Percentiles rank a stretch among this genome's conserved stretches.
Evolutionary conservation across 345 rosid species (phyloP).

Genomic region (Turritis glabra): DNA sequence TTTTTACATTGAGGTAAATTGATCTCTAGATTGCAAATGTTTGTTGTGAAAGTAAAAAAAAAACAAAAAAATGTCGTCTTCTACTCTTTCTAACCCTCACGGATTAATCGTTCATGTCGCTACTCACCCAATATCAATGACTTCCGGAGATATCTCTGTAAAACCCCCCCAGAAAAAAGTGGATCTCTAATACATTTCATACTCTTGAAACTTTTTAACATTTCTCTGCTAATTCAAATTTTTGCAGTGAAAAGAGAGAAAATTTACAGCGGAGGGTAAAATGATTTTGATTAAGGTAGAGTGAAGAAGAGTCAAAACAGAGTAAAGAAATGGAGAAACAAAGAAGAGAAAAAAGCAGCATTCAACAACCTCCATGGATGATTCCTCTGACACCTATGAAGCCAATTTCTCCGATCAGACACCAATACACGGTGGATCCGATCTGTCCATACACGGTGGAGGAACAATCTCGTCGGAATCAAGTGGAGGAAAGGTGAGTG

Average conservation of each 20-base stretch:
- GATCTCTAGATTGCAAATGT: not conserved
- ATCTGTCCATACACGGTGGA: constrained; percentile 22
- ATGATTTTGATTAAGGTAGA: constrained; percentile 1
- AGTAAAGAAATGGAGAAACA: constrained; percentile 27
- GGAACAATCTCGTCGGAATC: constrained; percentile 32
- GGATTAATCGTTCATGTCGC: constrained; percentile 3
- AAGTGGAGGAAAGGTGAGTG: constrained; percentile 37
- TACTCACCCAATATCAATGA: constrained; percentile 11
- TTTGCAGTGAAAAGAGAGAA: constrained; percentile 12
- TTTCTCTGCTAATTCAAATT: not conserved
- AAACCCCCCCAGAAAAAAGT: constrained; percentile 11
- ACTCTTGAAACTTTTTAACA: not conserved
- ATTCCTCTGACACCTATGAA: constrained; percentile 51
- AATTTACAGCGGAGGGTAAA: not conserved
- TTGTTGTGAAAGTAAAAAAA: constrained; percentile 1
- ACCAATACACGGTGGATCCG: not conserved
- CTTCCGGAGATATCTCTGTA: constrained; percentile 17
- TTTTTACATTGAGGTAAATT: not conserved
- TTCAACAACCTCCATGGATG: constrained; percentile 49
- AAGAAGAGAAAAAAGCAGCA: constrained; percentile 32
- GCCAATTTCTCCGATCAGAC: constrained; percentile 38
- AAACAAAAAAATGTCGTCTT: no score
- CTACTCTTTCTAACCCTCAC: not conserved
- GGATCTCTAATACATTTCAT: constrained; percentile 32
- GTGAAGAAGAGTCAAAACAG: constrained; percentile 8